Evolutionary conservation across 768 basidiomycete genomes (phyloP).

Genomic region (Boletus coccyginus): DNA sequence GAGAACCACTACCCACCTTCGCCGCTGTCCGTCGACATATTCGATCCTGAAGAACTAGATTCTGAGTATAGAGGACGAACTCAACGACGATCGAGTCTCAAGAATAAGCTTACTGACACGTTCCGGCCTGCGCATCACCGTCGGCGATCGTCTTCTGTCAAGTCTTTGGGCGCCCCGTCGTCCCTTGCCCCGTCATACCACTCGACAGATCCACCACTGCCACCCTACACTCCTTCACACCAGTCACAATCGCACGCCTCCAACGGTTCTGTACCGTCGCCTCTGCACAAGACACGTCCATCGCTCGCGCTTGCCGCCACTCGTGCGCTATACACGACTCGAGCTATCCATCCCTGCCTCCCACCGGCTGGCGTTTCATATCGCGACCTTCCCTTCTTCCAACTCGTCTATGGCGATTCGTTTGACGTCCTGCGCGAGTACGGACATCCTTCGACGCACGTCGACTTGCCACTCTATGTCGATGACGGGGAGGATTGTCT

Average conservation of each 20-base stretch:
- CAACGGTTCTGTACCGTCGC: conserved; percentile 12
- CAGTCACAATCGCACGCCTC: conserved; percentile 8
- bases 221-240: conserved; percentile 23
- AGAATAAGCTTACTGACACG: conserved; percentile 32
- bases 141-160: conserved; percentile 33
- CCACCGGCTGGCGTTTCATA: conserved; percentile 66
- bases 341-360: conserved; percentile 64
- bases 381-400: conserved; percentile 75
- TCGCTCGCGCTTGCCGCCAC: conserved; percentile 28
- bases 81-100: conserved; percentile 31
- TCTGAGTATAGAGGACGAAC: conserved; percentile 25
- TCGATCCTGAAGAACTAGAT: conserved; percentile 26
- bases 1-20: conserved; percentile 28
- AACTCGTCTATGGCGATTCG: conserved; percentile 56
- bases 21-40: conserved; percentile 21
- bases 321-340: conserved; percentile 61
- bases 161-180: conserved; percentile 32
- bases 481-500: conserved; percentile 79
- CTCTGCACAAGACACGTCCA: conserved; percentile 18
- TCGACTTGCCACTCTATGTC: conserved; percentile 71
- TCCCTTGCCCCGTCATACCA: conserved; percentile 22
- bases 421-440: conserved; percentile 72
- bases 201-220: conserved; percentile 20
- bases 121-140: conserved; percentile 32
- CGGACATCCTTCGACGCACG: conserved; percentile 74